Conservation (phyloP, 805 yeast species). For the Wickerhamomyces subpelliculosus region DNA sequence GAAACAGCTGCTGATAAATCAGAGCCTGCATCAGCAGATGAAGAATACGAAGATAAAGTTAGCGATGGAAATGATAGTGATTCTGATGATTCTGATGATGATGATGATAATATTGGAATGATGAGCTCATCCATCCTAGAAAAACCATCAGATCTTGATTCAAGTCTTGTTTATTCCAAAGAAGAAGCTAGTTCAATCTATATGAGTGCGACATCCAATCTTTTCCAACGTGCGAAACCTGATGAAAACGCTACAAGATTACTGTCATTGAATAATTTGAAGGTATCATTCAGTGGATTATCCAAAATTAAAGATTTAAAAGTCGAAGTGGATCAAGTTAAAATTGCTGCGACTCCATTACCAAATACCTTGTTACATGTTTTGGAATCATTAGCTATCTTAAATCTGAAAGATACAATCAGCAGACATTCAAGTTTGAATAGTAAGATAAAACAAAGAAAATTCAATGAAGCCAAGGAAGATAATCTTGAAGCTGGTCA, state of each 20-base stretch:
- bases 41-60: slow-evolving; percentile 24
- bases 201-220: slow-evolving; percentile 71
- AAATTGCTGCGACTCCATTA: slow-evolving; percentile 33
- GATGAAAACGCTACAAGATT: slow-evolving; percentile 12
- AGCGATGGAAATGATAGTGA: slow-evolving; percentile 12
- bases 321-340: slow-evolving; percentile 30
- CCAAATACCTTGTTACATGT: slow-evolving; percentile 18
- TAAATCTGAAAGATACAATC: slow-evolving; percentile 5
- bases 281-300: slow-evolving; percentile 42
- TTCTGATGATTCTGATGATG: slow-evolving; percentile 15
- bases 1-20: slow-evolving; percentile 9
- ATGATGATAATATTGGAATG: slow-evolving; percentile 21
- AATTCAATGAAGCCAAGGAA: not conserved
- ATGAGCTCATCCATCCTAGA: slow-evolving; percentile 22
- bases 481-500: not conserved
- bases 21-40: slow-evolving; percentile 21
- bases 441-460: slow-evolving; percentile 2
- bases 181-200: slow-evolving; percentile 67
- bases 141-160: slow-evolving; percentile 27
- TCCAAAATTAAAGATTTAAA: slow-evolving; percentile 24
- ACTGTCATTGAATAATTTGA: slow-evolving; percentile 26
- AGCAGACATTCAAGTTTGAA: slow-evolving; percentile 8
- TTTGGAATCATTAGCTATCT: slow-evolving; percentile 18
- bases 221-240: slow-evolving; percentile 22
- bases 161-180: slow-evolving; percentile 59